Percentiles rank a stretch among this genome's conserved stretches.
Evolutionary conservation across 768 basidiomycete species (phyloP).

Genomic region (Hortiboletus flavorubellus): DNA sequence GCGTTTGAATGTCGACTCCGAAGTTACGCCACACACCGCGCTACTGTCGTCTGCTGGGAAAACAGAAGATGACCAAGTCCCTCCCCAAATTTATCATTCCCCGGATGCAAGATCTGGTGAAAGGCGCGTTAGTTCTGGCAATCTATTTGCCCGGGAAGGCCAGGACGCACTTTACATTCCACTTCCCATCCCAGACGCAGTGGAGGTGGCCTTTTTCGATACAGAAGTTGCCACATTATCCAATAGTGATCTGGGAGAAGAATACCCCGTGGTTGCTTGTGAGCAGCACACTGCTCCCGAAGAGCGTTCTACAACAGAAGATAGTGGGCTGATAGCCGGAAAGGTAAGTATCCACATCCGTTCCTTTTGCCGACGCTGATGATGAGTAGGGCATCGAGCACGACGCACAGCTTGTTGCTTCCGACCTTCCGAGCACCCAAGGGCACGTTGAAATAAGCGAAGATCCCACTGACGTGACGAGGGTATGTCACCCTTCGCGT

Average conservation of each 20-base stretch:
- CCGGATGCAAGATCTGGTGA: neutral
- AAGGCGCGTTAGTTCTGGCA: neutral
- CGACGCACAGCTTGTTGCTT: neutral
- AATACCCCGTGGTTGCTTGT: neutral
- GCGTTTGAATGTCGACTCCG: neutral
- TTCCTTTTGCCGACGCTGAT: neutral
- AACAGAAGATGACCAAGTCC: neutral
- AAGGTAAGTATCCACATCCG: constrained; percentile 1
- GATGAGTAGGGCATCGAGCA: neutral
- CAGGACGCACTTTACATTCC: constrained; percentile 3
- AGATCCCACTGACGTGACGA: neutral
- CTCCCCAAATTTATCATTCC: neutral
- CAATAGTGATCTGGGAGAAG: neutral
- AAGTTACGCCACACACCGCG: neutral
- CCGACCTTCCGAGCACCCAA: neutral
- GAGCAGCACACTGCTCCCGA: neutral
- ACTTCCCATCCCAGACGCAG: constrained; percentile 14
- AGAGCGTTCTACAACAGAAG: neutral
- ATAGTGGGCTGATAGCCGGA: neutral
- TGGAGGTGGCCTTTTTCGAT: constrained; percentile 19
- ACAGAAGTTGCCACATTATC: neutral
- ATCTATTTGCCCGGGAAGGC: neutral
- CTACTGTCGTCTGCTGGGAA: neutral
- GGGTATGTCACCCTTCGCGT: constrained; percentile 9
- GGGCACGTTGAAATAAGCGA: neutral